phyloP scores from a whole-genome alignment of 2,329 filamentous ascomycete species.

The Penicillium sclerotiorum region DNA sequence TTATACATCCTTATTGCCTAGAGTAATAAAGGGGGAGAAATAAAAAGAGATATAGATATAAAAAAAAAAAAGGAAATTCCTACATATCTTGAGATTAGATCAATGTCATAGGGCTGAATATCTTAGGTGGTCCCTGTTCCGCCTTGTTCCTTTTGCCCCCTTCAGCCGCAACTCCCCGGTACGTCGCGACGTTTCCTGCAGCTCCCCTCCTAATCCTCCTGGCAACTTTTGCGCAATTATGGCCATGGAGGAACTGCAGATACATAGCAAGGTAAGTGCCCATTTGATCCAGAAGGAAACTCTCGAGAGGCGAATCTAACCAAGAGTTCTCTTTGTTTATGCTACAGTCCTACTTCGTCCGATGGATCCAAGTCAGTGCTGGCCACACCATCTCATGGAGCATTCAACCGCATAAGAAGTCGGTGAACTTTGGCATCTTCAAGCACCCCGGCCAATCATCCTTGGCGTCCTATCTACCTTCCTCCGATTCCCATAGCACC shows the following conservation, averaged over 20 bases:
- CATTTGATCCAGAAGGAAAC: background rate
- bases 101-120: too few species aligned
- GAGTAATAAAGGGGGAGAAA: too few species aligned
- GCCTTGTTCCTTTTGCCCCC: conserved; percentile 15
- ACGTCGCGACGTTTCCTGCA: conserved; percentile 1
- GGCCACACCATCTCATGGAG: conserved; percentile 97
- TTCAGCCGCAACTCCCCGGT: conserved; percentile 24
- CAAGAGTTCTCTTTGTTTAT: background rate
- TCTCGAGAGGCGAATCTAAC: conserved; percentile 25
- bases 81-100: too few species aligned
- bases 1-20: too few species aligned
- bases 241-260: conserved; percentile 96
- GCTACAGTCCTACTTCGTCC: conserved; percentile 88
- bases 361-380: conserved; percentile 91
- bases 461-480: conserved; percentile 46
- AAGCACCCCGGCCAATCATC: conserved; percentile 81
- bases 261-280: conserved; percentile 85
- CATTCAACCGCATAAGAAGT: conserved; percentile 96
- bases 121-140: conserved; percentile 3
- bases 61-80: too few species aligned
- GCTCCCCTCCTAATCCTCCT: background rate
- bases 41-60: too few species aligned
- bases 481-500: conserved; percentile 46
- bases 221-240: conserved; percentile 50
- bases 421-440: conserved; percentile 96